These are phyloP conservation scores for Rhododendron mucronatum DNA, from an alignment of 148 eudicot species.

Conservation along the genomic window DNA sequence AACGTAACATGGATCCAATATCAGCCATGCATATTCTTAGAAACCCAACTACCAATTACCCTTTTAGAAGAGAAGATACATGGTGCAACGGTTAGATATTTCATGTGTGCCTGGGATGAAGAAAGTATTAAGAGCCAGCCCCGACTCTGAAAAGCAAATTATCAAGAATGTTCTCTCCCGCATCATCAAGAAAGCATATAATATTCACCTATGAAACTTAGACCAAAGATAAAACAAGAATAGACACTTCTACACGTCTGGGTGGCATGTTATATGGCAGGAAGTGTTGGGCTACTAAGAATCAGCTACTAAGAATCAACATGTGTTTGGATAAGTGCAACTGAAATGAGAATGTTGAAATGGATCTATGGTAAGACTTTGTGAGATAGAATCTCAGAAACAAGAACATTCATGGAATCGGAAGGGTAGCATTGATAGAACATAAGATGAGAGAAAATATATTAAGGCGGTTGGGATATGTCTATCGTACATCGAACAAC, in stretches of 20 bases:
- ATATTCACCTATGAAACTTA: not conserved
- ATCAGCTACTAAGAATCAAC: not conserved
- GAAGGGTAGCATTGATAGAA: too few species aligned
- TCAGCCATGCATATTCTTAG: not conserved
- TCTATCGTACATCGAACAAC: not conserved
- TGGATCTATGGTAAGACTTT: not conserved
- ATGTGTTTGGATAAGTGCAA: not conserved
- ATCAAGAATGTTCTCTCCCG: not conserved
- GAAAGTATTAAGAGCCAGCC: not conserved
- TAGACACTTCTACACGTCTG: not conserved
- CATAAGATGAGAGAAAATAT: not conserved
- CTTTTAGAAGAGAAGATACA: not conserved
- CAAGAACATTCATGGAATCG: not conserved
- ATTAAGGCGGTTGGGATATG: not conserved
- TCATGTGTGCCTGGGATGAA: not conserved
- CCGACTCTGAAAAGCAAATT: not conserved
- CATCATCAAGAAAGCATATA: not conserved
- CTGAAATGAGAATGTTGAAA: not conserved
- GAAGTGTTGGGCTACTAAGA: not conserved
- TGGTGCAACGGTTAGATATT: not conserved
- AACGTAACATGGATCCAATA: not conserved
- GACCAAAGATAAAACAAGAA: not conserved
- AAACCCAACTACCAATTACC: not conserved
- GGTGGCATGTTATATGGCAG: not conserved
- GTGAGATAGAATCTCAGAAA: not conserved